These are phyloP conservation scores for Globisporangium yorkense DNA, from an alignment of 352 stramenopile species.

Conservation along the genomic window DNA sequence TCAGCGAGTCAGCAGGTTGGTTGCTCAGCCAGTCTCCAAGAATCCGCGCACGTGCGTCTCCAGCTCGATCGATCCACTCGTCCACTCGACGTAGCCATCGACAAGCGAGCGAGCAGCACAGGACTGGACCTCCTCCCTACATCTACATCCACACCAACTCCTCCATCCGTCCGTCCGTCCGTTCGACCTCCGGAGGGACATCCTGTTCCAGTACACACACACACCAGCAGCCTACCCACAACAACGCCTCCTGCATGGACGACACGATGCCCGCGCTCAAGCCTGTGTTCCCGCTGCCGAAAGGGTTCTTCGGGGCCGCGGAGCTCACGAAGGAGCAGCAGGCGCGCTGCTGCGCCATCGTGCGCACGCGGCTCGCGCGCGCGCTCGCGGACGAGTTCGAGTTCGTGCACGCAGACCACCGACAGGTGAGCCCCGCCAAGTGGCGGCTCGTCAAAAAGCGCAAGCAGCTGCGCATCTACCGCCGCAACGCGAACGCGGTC, in stretches of 20 bases:
- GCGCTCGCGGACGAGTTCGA: conserved; percentile 27
- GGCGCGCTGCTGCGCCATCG: conserved; percentile 23
- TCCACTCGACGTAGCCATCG: background rate
- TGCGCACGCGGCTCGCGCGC: conserved; percentile 20
- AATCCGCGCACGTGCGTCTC: too few species aligned
- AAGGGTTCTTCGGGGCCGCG: conserved; percentile 22
- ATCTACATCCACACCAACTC: background rate
- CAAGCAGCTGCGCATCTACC: conserved; percentile 33
- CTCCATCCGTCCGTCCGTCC: background rate
- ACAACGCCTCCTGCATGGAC: background rate
- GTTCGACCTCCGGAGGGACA: background rate
- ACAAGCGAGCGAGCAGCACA: background rate
- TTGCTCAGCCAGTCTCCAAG: too few species aligned
- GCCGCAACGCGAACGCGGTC: conserved; percentile 11
- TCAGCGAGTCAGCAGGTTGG: too few species aligned
- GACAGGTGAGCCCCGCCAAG: conserved; percentile 26
- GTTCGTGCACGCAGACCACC: conserved; percentile 18
- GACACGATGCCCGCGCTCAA: conserved; percentile 7
- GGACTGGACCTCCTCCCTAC: background rate
- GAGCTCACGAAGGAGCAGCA: conserved; percentile 24
- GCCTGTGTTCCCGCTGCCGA: conserved; percentile 18
- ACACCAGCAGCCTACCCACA: background rate
- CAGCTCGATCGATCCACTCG: too few species aligned
- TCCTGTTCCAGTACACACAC: background rate
- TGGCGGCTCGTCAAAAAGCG: conserved; percentile 45